These are phyloP conservation scores for Scutellaria galericulata DNA, from an alignment of 257 asterid species.

Conservation along the genomic window DNA sequence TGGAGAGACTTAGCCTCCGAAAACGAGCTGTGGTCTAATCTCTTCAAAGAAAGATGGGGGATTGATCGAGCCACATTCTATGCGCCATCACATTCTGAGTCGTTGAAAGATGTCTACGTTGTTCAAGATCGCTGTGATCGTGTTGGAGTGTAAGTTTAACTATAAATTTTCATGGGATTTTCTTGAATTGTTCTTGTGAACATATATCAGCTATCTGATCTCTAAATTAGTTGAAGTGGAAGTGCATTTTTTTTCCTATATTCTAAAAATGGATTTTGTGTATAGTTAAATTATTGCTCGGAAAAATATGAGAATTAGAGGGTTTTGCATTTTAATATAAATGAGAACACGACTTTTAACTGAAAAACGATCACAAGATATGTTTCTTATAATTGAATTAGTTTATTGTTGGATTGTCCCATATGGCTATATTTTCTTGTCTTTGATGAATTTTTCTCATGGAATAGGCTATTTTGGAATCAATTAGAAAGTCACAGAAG, in stretches of 20 bases:
- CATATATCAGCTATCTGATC: not conserved
- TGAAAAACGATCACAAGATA: too few species aligned
- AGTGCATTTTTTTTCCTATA: not conserved
- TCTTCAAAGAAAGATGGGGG: constrained; percentile 80
- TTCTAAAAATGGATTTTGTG: not conserved
- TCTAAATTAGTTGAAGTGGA: not conserved
- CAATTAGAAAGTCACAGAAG: too few species aligned
- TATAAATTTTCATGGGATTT: not conserved
- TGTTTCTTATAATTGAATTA: too few species aligned
- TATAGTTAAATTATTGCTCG: not conserved
- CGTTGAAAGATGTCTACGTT: constrained; percentile 75
- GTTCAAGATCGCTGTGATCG: constrained; percentile 85
- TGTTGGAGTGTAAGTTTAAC: constrained; percentile 66
- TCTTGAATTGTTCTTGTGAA: not conserved
- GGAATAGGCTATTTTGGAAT: not conserved
- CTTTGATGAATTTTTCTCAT: not conserved
- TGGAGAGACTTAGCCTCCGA: constrained; percentile 71
- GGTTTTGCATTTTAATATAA: too few species aligned
- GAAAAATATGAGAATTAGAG: too few species aligned
- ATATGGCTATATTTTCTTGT: not conserved
- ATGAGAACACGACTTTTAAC: too few species aligned
- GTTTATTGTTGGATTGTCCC: not conserved
- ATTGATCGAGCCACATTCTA: constrained; percentile 58
- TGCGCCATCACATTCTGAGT: constrained; percentile 55
- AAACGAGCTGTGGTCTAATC: constrained; percentile 60